Base-by-base conservation (phyloP, 352 stramenopile species). In the Globisporangium heterothallicum region DNA sequence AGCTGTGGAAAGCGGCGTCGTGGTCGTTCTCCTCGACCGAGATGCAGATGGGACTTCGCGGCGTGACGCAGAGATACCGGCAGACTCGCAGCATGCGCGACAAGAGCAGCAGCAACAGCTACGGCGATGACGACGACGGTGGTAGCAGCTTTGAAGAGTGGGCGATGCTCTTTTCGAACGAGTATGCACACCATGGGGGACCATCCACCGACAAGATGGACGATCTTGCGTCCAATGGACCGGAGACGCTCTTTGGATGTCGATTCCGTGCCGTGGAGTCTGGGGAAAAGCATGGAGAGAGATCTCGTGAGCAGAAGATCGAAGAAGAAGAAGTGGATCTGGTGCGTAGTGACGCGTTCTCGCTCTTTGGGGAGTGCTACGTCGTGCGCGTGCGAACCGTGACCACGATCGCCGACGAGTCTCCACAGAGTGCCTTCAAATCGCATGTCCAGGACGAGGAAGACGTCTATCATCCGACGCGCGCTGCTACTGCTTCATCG, bases 341-440 rank as follows among this genome's bases (percentile, higher is more conserved):
- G n/a, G 44, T 53, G 12, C 57, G 42, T 22, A 59, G 43, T 5
- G 45, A 60, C 44, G 53, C 49, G 19, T 58, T 58, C 27, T 26
- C 46, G 14, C 46, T 64, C 44, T 64, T 68, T 34, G 50, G 50
- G 27, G 49, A 40, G n/a, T 56, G 56, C 24, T 62, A 60, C 43
- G 45, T 60, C 53, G 53, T 60, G 27, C 53, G 36, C 6, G 53
- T 53, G 36, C 53, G 21, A 19, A 32, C 36, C 4, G 32, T 38
- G 16, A 40, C 25, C 21, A 6, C 27, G 1, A 30, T 4, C 6
- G n/a, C n/a, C n/a, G n/a, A n/a, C n/a, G n/a, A n/a, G n/a, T 18
- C 6, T 40, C 26, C 21, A 21, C 22, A 3, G 25, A 4, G 41
- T 26, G 41, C n/a, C 42, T 18, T 26, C 42, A 10, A 36, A 13